Base-by-base conservation (phyloP, 108 stramenopile genomes). In the Cyclostephanos tholiformis region DNA sequence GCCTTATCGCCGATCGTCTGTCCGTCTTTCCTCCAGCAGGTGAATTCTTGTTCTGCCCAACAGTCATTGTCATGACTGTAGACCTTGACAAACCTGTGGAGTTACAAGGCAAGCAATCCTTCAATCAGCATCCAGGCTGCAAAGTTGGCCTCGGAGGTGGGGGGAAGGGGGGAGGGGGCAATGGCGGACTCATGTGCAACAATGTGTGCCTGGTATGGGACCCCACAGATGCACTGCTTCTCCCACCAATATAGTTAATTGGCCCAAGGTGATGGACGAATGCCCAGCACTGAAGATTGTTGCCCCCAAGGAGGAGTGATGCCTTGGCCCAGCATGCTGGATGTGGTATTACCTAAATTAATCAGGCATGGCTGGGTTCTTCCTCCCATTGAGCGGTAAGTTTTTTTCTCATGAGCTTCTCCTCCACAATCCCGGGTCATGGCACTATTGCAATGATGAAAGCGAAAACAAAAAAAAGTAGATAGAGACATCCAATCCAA, bases 241-340 rank as follows among this genome's bases (percentile, higher is more conserved):
- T 8, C 35, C 25, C 14, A 25, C 49, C 20, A 57, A 62, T 26
- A 29, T 64, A 9, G 51, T 51, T 56, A 63, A 59, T 32, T 30
- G 69, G 43, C 71, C 84, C 10, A 71, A 59, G 46, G 38, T 72
- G 14, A 46, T 63, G 1, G 77, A 74, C 20, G 51, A 71, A 7
- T 41, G 65, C 32, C 50, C 75, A 35, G 46, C 71, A 39, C 48
- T 88, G 13, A 76, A 73, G 27, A 43, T 85, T 58, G 84, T 81
- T 36, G 65, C 71, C 52, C 96, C 98, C 3, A 95, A 98, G 79
- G 97, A 99, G 82, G 98, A 99, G 80, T 98, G 98, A 71, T 96
- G 91, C 66, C 69, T 96, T 25, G 99, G 99, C 1, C 99, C 99
- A 5, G 99, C 99, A 19, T 98, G 97, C 84, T 99, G 99, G 99